Evolutionary conservation across 2,329 filamentous ascomycete species (phyloP).

Genomic region (Aspergillus piperis): DNA sequence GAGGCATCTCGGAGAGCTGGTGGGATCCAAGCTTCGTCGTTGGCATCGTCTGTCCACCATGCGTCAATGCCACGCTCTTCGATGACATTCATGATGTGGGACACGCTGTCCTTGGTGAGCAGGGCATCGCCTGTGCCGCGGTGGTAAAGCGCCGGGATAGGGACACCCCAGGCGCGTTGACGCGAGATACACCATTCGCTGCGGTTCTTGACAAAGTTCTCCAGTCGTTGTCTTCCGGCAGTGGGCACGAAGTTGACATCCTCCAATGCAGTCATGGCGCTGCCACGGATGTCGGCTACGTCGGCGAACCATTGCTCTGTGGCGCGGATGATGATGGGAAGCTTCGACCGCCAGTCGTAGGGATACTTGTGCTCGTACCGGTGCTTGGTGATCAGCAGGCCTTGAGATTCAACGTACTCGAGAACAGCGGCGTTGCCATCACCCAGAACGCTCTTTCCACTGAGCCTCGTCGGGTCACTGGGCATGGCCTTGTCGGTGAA

Average conservation of each 20-base stretch:
- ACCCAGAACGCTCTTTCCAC: slow-evolving; percentile 70
- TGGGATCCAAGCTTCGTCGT: slow-evolving; percentile 78
- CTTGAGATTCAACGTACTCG: slow-evolving; percentile 62
- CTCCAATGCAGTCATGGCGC: slow-evolving; percentile 69
- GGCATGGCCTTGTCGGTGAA: slow-evolving; percentile 82
- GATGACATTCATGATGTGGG: slow-evolving; percentile 81
- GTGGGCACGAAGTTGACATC: slow-evolving; percentile 78
- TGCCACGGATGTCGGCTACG: slow-evolving; percentile 76
- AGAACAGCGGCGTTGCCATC: slow-evolving; percentile 71
- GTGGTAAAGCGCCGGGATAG: slow-evolving; percentile 87
- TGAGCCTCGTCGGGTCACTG: slow-evolving; percentile 65
- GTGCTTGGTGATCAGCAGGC: slow-evolving; percentile 67
- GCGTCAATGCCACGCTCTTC: slow-evolving; percentile 78
- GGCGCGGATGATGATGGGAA: slow-evolving; percentile 84
- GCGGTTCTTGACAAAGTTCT: slow-evolving; percentile 82
- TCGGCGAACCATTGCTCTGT: slow-evolving; percentile 99
- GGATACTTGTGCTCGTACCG: slow-evolving; percentile 88
- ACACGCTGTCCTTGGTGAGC: slow-evolving; percentile 76
- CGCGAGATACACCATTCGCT: slow-evolving; percentile 98
- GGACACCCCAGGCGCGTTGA: slow-evolving; percentile 93
- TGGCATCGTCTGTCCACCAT: slow-evolving; percentile 83
- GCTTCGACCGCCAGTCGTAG: slow-evolving; percentile 96
- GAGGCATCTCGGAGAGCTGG: slow-evolving; percentile 56
- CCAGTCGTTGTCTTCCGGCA: slow-evolving; percentile 70
- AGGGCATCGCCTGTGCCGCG: slow-evolving; percentile 68